Base-by-base conservation (phyloP, 2,329 filamentous ascomycete species). In the Pseudogymnoascus sp. region DNA sequence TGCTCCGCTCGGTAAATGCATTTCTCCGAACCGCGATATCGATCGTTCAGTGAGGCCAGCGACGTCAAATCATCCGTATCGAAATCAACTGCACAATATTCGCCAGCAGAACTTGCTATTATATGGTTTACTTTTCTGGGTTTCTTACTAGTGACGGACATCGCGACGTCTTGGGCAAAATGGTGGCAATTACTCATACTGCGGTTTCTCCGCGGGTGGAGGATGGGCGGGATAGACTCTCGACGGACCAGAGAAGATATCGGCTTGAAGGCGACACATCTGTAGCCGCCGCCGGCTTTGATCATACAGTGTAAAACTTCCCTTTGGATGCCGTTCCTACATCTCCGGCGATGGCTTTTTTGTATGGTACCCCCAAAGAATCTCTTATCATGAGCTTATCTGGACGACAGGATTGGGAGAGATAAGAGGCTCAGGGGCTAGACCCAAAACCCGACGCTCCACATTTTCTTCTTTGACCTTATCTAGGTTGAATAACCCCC, bases 381-480 rank as follows among this genome's bases (percentile, higher is more conserved):
- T 55, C 49, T 55, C 49, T 55, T 55, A 55, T 55, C 49, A 35
- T 55, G 49, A 55, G 49, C 49, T 55, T 55, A 55, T 55, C 49
- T 55, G n/a, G 49, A 55, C 49, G n/a, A 33, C 49, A 33, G 49
- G 28, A 33, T 33, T 33, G 25, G 49, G 5, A 55, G 25, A 55
- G 49, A 55, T 55, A 55, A 55, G 49, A 12, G 49, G n/a, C 28
- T 55, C 49, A 35, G 49, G 49, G 49, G 28, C 28, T 33, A 55
- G 49, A 8, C 49, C 45, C 8, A 3, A 52, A 52, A 55, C 49
- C 28, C 49, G 28, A 12, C 3, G 49, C 49, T 55, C 49, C 49
- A 55, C 49, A 55, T 33, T 55, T 55, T 55, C 28, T 4, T 14
- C 16, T 33, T 55, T n/a, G 28, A 55, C 49, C 49, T 55, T 55